Evolutionary conservation across 192 early-diverging fungal genomes (phyloP).

Genomic region (Backusella luteola): DNA sequence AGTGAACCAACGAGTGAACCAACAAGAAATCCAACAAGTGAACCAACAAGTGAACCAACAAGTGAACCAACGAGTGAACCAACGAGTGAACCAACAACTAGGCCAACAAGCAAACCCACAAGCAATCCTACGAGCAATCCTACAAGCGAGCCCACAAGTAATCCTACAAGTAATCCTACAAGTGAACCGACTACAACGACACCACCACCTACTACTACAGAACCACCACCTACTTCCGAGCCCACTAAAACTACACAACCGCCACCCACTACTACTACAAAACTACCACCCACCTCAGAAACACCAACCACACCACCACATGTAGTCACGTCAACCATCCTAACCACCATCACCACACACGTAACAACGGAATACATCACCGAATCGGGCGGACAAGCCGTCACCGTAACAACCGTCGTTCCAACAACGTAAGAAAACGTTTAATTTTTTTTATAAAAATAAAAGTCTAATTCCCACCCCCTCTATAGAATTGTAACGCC

Average conservation of each 20-base stretch:
- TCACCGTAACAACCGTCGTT: neutral
- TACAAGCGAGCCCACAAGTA: neutral
- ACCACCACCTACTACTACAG: neutral
- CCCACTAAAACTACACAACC: neutral
- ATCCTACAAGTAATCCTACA: neutral
- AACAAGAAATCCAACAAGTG: neutral
- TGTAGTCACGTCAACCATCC: neutral
- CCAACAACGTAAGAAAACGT: constrained; percentile 9
- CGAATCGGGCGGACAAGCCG: neutral
- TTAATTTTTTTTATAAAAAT: too few species aligned
- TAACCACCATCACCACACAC: neutral
- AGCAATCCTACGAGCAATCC: neutral
- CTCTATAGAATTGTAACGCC: constrained; percentile 4
- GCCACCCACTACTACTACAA: neutral
- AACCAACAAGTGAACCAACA: neutral
- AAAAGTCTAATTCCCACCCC: too few species aligned
- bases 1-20: neutral
- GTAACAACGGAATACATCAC: neutral
- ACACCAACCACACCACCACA: neutral
- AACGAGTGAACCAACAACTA: neutral
- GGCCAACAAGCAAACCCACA: neutral
- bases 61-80: neutral
- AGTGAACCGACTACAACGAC: neutral
- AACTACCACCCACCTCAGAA: neutral
- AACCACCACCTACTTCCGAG: neutral